Conservation (phyloP, 345 rosid species). For the Eucalyptus tenuipes region DNA sequence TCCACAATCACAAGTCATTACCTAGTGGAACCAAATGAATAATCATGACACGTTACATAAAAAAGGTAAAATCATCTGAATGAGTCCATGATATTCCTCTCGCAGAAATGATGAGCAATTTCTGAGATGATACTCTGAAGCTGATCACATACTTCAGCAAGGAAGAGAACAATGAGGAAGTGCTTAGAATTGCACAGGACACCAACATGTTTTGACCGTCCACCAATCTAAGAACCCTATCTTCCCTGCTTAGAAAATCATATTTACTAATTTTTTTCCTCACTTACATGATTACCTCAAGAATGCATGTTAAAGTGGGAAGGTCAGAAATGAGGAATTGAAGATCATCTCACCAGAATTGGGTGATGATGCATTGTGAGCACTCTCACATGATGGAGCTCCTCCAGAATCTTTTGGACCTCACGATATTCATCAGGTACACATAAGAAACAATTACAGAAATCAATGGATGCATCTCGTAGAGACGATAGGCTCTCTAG, state of each 20-base stretch:
- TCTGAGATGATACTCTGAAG: background rate
- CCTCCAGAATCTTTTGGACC: background rate
- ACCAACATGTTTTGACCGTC: background rate
- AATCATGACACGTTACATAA: background rate
- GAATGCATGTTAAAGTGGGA: background rate
- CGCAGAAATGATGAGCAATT: background rate
- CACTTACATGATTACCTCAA: background rate
- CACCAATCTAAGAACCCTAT: background rate
- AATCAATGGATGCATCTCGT: background rate
- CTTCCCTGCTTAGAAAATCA: background rate
- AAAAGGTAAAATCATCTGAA: background rate
- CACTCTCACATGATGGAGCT: background rate
- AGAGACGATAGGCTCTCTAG: background rate
- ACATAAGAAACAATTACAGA: background rate
- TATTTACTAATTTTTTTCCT: background rate
- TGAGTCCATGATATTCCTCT: background rate
- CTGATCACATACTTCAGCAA: background rate
- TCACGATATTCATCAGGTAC: background rate
- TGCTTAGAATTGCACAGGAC: background rate
- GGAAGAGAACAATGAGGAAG: background rate
- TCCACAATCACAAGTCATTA: background rate
- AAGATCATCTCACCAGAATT: background rate
- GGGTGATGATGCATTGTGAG: background rate
- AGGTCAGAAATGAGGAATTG: background rate
- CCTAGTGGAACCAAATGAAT: background rate